Conservation (phyloP, 139 green algal species). For the Trebouxia sp. region DNA sequence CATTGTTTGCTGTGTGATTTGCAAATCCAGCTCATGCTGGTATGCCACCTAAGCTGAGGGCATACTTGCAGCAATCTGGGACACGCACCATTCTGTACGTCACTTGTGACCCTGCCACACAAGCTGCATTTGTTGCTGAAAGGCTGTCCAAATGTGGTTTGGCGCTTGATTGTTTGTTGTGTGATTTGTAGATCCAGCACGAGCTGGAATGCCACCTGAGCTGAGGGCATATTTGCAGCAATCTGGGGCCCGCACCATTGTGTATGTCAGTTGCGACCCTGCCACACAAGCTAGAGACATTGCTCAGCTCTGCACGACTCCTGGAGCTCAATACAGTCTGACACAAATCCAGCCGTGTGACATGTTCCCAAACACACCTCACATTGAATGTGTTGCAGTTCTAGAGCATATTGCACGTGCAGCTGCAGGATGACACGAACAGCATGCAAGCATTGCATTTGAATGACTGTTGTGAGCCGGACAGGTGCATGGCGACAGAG, state of each 20-base stretch:
- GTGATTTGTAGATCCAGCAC: slow-evolving; percentile 70
- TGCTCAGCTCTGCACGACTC: slow-evolving; percentile 38
- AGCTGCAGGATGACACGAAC: too few species aligned
- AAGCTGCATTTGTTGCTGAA: slow-evolving; percentile 63
- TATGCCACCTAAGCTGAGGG: slow-evolving; percentile 54
- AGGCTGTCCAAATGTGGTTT: too few species aligned
- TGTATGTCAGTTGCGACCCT: slow-evolving; percentile 92
- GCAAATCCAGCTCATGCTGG: slow-evolving; percentile 81
- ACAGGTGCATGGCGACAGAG: too few species aligned
- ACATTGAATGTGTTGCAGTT: slow-evolving; percentile 78
- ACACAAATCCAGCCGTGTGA: slow-evolving; percentile 68
- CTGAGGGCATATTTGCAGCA: slow-evolving; percentile 60
- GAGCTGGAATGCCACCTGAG: slow-evolving; percentile 60
- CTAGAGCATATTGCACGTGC: slow-evolving; percentile 54
- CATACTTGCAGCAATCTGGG: slow-evolving; percentile 54
- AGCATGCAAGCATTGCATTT: too few species aligned
- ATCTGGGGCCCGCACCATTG: slow-evolving; percentile 58
- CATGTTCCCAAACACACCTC: slow-evolving; percentile 86
- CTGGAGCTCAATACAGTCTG: slow-evolving; percentile 56
- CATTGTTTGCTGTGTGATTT: slow-evolving; percentile 19
- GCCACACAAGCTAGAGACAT: slow-evolving; percentile 71
- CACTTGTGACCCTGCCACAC: slow-evolving; percentile 78
- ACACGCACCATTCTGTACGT: slow-evolving; percentile 86
- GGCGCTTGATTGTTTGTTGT: too few species aligned
- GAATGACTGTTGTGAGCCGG: too few species aligned